phyloP scores from a whole-genome alignment of 345 rosid genomes.

The Crucihimalaya himalaica region DNA sequence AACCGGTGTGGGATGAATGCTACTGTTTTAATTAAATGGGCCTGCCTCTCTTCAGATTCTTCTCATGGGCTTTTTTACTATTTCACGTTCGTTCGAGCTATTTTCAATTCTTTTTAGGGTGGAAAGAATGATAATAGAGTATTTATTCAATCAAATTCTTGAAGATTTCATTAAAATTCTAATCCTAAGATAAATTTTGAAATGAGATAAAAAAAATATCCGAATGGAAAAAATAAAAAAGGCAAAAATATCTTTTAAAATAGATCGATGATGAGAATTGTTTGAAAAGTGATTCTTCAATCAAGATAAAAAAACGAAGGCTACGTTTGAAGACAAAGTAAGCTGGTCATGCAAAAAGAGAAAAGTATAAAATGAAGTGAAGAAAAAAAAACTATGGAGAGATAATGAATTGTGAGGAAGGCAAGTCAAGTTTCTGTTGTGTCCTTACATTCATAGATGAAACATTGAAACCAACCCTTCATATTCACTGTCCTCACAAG shows the following conservation, averaged over 20 bases:
- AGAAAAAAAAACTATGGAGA: conserved; percentile 47
- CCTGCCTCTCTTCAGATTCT: background rate
- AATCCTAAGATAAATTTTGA: conserved; percentile 2
- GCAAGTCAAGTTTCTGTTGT: conserved; percentile 50
- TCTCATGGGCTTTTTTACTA: background rate
- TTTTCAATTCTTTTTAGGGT: too few species aligned
- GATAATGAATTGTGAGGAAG: conserved; percentile 55
- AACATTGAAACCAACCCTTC: conserved; percentile 28
- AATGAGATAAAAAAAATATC: background rate
- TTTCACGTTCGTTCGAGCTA: too few species aligned
- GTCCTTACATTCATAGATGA: conserved; percentile 31
- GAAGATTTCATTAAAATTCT: background rate
- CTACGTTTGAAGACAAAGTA: too few species aligned
- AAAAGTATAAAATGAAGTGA: background rate
- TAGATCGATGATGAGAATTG: too few species aligned
- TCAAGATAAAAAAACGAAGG: too few species aligned
- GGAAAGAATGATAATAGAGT: too few species aligned
- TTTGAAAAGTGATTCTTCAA: too few species aligned
- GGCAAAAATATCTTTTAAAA: too few species aligned
- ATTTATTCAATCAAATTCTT: background rate
- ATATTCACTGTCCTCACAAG: conserved; percentile 40
- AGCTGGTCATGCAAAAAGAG: too few species aligned
- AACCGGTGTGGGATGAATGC: conserved; percentile 21
- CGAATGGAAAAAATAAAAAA: background rate
- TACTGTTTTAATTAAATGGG: background rate